Evolutionary conservation across 306 rosid genomes (phyloP), one percentile per base, ranked within the genome.

Genomic region (Lathyrus tuberosus): DNA sequence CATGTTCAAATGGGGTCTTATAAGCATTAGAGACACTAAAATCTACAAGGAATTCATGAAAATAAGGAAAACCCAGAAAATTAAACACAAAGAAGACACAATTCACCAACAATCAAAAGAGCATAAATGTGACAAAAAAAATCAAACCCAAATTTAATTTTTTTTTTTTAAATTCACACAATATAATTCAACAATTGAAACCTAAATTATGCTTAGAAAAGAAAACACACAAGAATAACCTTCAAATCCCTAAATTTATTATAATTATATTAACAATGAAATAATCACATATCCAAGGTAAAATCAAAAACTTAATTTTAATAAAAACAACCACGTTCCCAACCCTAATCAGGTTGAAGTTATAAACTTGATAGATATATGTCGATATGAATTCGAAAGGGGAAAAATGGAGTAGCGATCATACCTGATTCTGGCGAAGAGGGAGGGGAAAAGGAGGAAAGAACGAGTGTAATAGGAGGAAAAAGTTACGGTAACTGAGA

Each of bases 381-480:
- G 6, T 24, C 16, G 17, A 41, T 20, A 40, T 10, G 35, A n/a
- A 62, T 20, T 52, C 14, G 59, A 52, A 49, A 9, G 47, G 24
- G 12, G 33, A 22, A 20, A 12, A 31, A 67, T 30, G 1, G 64
- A 20, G 35, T 30, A 16, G 54, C 35, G 51, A 72, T 5, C 33
- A 38, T 67, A 79, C 83, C 83, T 52, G 14, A 51, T 2, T 42
- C 11, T 51, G 42, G 31, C 4, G 10, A 42, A 5, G 61, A 5
- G 10, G 42, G 16, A 22, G 33, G 17, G 13, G 51, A 17, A 47
- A 59, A 20, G 5, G 11, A 3, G 14, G 40, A 38, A 58, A 6
- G 46, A 40, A 73, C 2, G 38, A 53, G 38, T 6, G 67, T 43
- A 33, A 53, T 47, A 18, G 16, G 3, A 11, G 15, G 7, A 47